phyloP scores from a whole-genome alignment of 495 filamentous ascomycete genomes.

The Podospora bellae-mahoneyi region DNA sequence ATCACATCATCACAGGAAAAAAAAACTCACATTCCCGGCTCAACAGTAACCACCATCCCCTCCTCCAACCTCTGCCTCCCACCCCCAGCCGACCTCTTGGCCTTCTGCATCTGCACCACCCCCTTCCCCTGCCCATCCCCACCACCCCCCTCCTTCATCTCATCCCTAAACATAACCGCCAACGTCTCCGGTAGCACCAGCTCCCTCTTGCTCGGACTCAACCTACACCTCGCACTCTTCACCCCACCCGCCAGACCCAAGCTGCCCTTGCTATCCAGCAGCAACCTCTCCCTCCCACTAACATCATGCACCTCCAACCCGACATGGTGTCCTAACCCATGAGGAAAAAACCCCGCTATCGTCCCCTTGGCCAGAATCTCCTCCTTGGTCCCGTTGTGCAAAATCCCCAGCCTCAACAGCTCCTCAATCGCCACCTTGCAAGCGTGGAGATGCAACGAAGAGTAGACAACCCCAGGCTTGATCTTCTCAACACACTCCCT shows the following conservation, averaged over 20 bases:
- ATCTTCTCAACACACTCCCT: constrained; percentile 66
- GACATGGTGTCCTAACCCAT: constrained; percentile 85
- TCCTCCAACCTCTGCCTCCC: constrained; percentile 50
- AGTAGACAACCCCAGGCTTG: constrained; percentile 61
- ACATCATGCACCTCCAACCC: constrained; percentile 91
- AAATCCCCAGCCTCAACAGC: constrained; percentile 65
- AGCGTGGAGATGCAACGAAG: constrained; percentile 66
- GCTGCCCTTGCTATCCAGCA: constrained; percentile 11
- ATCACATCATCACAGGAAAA: neutral
- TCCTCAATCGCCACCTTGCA: constrained; percentile 68
- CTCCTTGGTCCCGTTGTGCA: constrained; percentile 51
- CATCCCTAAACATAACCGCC: constrained; percentile 25
- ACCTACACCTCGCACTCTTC: neutral
- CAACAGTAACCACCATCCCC: constrained; percentile 80
- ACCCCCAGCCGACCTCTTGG: neutral
- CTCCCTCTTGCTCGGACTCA: constrained; percentile 24
- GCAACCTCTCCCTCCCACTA: constrained; percentile 26
- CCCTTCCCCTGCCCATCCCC: neutral
- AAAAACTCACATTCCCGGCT: constrained; percentile 68
- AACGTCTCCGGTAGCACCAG: constrained; percentile 21
- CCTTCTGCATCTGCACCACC: constrained; percentile 8
- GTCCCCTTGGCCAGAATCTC: constrained; percentile 69
- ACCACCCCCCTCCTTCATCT: constrained; percentile 7
- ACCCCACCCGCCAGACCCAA: neutral
- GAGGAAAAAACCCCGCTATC: constrained; percentile 80